Evolutionary conservation across 495 filamentous ascomycete genomes (phyloP), one percentile per base, ranked within the genome.

Genomic region (Daldinia grandis): DNA sequence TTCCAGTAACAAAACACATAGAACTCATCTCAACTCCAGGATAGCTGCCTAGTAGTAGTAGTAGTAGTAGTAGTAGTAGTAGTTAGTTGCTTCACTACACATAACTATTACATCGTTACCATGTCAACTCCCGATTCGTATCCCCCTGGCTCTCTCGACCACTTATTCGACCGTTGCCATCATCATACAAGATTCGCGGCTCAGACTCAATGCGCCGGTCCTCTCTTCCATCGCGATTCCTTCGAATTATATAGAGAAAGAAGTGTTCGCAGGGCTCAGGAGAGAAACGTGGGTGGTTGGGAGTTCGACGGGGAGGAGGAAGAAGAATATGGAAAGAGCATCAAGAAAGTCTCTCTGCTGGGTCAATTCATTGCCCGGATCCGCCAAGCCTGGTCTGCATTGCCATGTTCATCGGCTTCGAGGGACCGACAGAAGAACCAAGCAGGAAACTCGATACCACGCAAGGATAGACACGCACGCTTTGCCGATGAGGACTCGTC

Each of bases 171-270:
- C 17, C 33, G 40, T 15, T 58, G 31, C 28, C 7, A 27, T 1
- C 38, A 31, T n/a, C 9, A 40, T 9, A n/a, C 0, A 15, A 28
- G 2, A 0, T 31, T 27, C 31, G 3, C 14, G 40, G 10, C 12
- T 8, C 17, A 31, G 6, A 42, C 25, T 2, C 28, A 38, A 47
- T 33, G 21, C 15, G 38, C 42, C 14, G 27, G 54, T 4, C 31
- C 53, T 47, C 17, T 47, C 12, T 59, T 44, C 5, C 53, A 69
- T 30, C 67, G 67, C 8, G 61, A 65, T 25, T 65, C 67, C 27
- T 70, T 64, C 56, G 62, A 70, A 3, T 25, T 70, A 33, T 47
- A 70, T 40, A 40, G 50, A 61, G 30, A 57, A 31, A 47, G 42
- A 47, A 21, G 8, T 10, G 8, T 10, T 24, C 49, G 49, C 4